Evolutionary conservation across 2,329 filamentous ascomycete genomes (phyloP).

Genomic region (Torrubiellomyces zombiae): DNA sequence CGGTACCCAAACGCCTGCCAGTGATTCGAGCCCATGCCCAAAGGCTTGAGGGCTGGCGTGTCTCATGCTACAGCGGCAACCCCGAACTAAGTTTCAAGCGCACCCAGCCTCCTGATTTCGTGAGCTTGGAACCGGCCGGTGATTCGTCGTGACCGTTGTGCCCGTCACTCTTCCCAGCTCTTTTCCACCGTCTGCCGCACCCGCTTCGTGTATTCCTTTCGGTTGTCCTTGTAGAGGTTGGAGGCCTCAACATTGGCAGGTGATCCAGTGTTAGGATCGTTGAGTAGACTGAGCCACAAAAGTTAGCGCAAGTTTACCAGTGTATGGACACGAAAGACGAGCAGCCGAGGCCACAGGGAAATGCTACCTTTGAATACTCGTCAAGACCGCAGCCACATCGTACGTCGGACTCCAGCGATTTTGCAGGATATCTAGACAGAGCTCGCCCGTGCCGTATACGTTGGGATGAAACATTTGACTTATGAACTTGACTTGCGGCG

Average conservation of each 20-base stretch:
- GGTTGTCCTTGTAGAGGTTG: conserved; percentile 96
- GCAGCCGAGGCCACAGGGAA: background rate
- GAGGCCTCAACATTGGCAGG: conserved; percentile 96
- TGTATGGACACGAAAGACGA: too few species aligned
- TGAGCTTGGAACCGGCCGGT: too few species aligned
- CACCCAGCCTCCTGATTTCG: too few species aligned
- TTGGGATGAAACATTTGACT: conserved; percentile 99
- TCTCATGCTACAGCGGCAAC: too few species aligned
- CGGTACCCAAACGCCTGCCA: too few species aligned
- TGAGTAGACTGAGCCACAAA: conserved; percentile 51
- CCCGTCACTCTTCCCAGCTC: conserved; percentile 78
- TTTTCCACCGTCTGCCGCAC: conserved; percentile 96
- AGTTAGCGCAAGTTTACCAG: conserved; percentile 15
- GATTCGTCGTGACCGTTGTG: too few species aligned
- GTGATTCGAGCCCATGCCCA: too few species aligned
- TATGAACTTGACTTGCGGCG: conserved; percentile 94
- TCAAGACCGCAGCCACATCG: conserved; percentile 91
- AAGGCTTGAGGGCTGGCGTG: too few species aligned
- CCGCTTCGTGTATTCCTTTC: conserved; percentile 88
- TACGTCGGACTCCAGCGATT: conserved; percentile 98
- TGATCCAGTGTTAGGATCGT: conserved; percentile 96
- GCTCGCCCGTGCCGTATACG: conserved; percentile 90
- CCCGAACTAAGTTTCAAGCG: too few species aligned
- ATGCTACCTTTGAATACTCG: conserved; percentile 81
- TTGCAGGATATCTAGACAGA: conserved; percentile 92